Evolutionary conservation across 75 land plant species (phyloP).

Genomic region (Chamaecyparis obtusa): DNA sequence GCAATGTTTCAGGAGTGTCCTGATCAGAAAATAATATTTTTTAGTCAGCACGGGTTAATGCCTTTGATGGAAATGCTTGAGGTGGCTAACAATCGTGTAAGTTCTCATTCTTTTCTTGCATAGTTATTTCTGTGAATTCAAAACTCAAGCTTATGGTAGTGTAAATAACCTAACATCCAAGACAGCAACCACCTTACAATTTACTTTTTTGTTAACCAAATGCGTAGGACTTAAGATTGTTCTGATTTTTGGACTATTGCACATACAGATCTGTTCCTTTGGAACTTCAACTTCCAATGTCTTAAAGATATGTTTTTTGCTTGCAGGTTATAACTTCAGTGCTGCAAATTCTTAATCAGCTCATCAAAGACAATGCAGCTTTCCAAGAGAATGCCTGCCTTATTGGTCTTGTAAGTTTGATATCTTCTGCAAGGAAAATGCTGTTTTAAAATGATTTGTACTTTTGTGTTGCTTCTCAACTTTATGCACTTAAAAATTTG

Average conservation of each 20-base stretch:
- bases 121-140: background rate
- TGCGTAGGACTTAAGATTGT: background rate
- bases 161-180: background rate
- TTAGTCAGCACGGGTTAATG: constrained; percentile 86
- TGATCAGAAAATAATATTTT: constrained; percentile 72
- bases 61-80: constrained; percentile 95
- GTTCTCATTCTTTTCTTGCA: constrained; percentile 14
- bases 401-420: constrained; percentile 74
- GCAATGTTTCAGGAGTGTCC: constrained; percentile 78
- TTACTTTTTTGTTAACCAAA: background rate
- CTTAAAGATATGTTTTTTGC: background rate
- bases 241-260: background rate
- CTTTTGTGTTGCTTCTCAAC: background rate
- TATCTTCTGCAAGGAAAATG: background rate
- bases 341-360: constrained; percentile 82
- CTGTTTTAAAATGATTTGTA: background rate
- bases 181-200: background rate
- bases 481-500: background rate
- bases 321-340: constrained; percentile 83
- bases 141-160: background rate
- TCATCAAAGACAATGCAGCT: constrained; percentile 74
- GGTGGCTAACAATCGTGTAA: constrained; percentile 70
- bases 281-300: background rate
- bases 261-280: background rate
- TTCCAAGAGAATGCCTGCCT: constrained; percentile 98